Evolutionary conservation across 176 grass and related monocot species (phyloP).

Genomic region (Themeda triandra): DNA sequence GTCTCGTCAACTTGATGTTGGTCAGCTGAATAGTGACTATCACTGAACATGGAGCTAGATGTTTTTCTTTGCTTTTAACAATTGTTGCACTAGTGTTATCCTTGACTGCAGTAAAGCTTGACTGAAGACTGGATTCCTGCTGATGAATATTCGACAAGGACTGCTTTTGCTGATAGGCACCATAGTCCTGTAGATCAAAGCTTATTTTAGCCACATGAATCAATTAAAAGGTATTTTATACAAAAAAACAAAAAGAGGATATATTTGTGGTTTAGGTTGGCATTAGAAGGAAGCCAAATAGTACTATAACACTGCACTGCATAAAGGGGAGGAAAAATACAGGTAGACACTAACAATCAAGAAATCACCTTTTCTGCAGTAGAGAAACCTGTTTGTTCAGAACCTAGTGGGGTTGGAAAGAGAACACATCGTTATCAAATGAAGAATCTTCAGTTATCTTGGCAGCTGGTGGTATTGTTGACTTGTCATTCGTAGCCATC

Average conservation of each 20-base stretch:
- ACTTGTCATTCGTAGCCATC: conserved; percentile 27
- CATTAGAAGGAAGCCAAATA: conserved; percentile 14
- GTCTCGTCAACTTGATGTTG: conserved; percentile 38
- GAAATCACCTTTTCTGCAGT: conserved; percentile 53
- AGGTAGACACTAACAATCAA: neutral
- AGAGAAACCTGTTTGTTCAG: conserved; percentile 35
- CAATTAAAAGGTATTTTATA: neutral
- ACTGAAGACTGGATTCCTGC: conserved; percentile 50
- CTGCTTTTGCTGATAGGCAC: conserved; percentile 29
- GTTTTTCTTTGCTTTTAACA: conserved; percentile 20
- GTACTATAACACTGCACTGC: neutral
- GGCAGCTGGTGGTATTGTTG: conserved; percentile 17
- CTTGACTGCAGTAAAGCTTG: conserved; percentile 54
- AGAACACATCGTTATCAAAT: conserved; percentile 66
- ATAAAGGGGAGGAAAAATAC: neutral
- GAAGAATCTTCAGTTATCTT: conserved; percentile 23
- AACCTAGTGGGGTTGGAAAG: conserved; percentile 67
- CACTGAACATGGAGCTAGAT: conserved; percentile 47
- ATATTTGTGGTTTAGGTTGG: neutral
- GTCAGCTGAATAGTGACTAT: conserved; percentile 43
- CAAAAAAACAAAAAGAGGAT: neutral
- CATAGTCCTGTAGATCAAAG: conserved; percentile 9
- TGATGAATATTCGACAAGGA: conserved; percentile 38
- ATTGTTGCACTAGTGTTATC: conserved; percentile 28
- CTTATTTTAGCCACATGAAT: conserved; percentile 1